Conservation (phyloP, 2,329 filamentous ascomycete genomes). For the Nectriaceae sp. region DNA sequence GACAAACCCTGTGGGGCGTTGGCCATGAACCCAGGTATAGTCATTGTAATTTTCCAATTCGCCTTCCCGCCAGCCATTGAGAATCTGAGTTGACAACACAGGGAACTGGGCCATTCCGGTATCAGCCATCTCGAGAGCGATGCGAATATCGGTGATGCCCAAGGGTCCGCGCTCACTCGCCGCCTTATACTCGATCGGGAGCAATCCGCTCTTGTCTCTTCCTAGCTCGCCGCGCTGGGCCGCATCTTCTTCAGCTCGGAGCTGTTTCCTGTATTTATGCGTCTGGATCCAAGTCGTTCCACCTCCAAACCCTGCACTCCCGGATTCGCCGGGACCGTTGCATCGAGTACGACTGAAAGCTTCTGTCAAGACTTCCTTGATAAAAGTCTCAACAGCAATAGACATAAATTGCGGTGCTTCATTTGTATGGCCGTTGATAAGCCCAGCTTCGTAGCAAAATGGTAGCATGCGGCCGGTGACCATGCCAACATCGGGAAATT, state of each 20-base stretch:
- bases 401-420: constrained; percentile 67
- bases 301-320: constrained; percentile 63
- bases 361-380: constrained; percentile 65
- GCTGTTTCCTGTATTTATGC: constrained; percentile 72
- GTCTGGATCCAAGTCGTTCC: constrained; percentile 77
- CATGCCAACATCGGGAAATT: constrained; percentile 66
- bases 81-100: constrained; percentile 69
- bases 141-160: constrained; percentile 74
- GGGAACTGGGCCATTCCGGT: constrained; percentile 77
- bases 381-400: constrained; percentile 65
- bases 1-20: constrained; percentile 26
- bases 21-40: constrained; percentile 54
- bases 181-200: constrained; percentile 80
- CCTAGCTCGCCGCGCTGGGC: constrained; percentile 72
- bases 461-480: constrained; percentile 68
- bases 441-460: constrained; percentile 67
- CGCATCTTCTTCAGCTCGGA: constrained; percentile 74
- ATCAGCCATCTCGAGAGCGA: constrained; percentile 76
- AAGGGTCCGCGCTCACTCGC: constrained; percentile 71
- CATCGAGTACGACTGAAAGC: constrained; percentile 65
- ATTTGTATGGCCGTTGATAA: constrained; percentile 57
- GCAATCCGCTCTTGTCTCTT: constrained; percentile 73
- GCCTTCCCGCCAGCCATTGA: constrained; percentile 72
- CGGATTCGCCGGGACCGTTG: constrained; percentile 65
- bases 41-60: constrained; percentile 70